Evolutionary conservation across 2,329 filamentous ascomycete species (phyloP).

Genomic region (Aspergillus cejpii): DNA sequence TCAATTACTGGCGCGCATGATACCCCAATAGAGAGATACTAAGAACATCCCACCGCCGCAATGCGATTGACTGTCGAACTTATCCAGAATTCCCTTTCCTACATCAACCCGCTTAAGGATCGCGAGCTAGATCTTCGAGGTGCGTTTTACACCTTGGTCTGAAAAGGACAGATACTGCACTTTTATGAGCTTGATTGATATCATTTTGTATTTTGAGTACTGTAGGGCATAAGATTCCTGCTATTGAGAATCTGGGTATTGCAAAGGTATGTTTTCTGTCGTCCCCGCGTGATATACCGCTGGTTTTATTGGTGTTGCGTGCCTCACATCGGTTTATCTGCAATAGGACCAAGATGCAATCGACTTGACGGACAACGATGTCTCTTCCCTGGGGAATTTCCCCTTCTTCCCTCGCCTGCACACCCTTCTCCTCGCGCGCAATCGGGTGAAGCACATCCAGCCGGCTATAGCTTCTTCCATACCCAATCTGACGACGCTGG

Average conservation of each 20-base stretch:
- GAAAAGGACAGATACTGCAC: constrained; percentile 98
- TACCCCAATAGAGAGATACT: constrained; percentile 11
- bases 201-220: constrained; percentile 46
- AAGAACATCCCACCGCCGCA: constrained; percentile 23
- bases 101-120: constrained; percentile 97
- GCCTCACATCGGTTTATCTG: too few relatives aligned
- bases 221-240: constrained; percentile 95
- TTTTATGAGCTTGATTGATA: constrained; percentile 78
- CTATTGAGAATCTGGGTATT: constrained; percentile 95
- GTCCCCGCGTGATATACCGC: too few relatives aligned
- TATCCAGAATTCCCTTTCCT: constrained; percentile 89
- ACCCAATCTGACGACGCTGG: constrained; percentile 73
- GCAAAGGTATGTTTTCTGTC: constrained; percentile 62
- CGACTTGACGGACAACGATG: constrained; percentile 98
- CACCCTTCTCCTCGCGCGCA: constrained; percentile 81
- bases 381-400: constrained; percentile 82
- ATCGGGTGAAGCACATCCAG: constrained; percentile 79
- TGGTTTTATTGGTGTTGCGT: too few relatives aligned
- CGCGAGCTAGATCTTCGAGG: constrained; percentile 98
- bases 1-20: constrained; percentile 11
- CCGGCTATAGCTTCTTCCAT: constrained; percentile 64
- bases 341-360: constrained; percentile 84
- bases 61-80: constrained; percentile 97
- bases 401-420: constrained; percentile 81
- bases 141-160: constrained; percentile 55